These are phyloP conservation scores for Spathaspora girioi DNA, from an alignment of 805 yeast species.

Conservation along the genomic window DNA sequence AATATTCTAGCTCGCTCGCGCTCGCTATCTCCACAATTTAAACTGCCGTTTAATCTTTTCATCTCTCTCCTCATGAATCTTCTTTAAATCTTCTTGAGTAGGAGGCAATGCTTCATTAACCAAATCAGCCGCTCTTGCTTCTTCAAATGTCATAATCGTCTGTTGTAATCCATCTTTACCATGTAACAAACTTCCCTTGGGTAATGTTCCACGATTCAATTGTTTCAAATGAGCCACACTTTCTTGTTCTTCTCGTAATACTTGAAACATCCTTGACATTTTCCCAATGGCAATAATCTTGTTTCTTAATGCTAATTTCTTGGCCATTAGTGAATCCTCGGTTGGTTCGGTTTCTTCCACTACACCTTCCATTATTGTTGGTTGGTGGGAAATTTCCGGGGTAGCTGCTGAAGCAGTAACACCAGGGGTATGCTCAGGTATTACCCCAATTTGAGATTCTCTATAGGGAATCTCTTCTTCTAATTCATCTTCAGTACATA, in stretches of 20 bases:
- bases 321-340: slow-evolving; percentile 29
- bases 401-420: slow-evolving; percentile 5
- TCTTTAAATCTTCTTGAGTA: slow-evolving; percentile 50
- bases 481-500: slow-evolving; percentile 93
- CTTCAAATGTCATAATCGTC: slow-evolving; percentile 71
- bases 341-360: slow-evolving; percentile 18
- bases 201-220: slow-evolving; percentile 71
- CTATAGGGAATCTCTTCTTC: slow-evolving; percentile 66
- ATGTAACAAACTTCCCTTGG: slow-evolving; percentile 79
- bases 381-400: slow-evolving; percentile 6
- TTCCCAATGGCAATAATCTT: slow-evolving; percentile 96
- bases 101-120: slow-evolving; percentile 91
- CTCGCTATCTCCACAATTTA: slow-evolving; percentile 12
- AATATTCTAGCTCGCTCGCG: too few relatives aligned
- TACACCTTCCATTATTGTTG: slow-evolving; percentile 2
- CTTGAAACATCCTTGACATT: slow-evolving; percentile 86
- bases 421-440: not conserved
- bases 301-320: slow-evolving; percentile 61
- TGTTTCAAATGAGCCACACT: slow-evolving; percentile 76
- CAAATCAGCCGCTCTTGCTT: slow-evolving; percentile 76
- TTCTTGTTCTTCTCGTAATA: slow-evolving; percentile 84
- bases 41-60: slow-evolving; percentile 37
- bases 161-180: slow-evolving; percentile 77
- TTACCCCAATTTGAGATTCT: slow-evolving; percentile 17
- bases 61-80: slow-evolving; percentile 44